phyloP scores from a whole-genome alignment of 139 green algal species.

The Chlamydomonas sp. region DNA sequence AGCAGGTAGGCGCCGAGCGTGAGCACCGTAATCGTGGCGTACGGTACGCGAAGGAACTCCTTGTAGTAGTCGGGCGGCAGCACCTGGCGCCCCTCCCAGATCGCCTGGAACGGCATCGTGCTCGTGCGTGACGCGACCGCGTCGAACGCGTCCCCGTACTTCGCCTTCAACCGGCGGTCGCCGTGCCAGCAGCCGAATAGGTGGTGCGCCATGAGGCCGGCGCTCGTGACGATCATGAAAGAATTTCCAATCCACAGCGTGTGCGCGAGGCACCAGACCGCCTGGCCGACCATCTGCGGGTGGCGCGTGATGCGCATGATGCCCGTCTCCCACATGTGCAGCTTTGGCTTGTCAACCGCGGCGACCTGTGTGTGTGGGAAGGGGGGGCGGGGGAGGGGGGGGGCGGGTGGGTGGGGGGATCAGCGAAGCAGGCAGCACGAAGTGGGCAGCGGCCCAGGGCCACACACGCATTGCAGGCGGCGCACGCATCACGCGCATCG shows the following conservation, averaged over 20 bases:
- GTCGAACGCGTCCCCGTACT: slow-evolving; percentile 85
- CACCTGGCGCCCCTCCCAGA: slow-evolving; percentile 82
- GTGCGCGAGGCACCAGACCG: slow-evolving; percentile 85
- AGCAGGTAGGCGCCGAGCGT: slow-evolving; percentile 82
- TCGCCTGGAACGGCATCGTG: slow-evolving; percentile 79
- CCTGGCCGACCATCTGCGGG: slow-evolving; percentile 73
- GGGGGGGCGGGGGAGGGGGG: too few relatives aligned
- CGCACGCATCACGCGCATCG: too few relatives aligned
- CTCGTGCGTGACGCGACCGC: slow-evolving; percentile 78
- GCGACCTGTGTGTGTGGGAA: slow-evolving; percentile 75
- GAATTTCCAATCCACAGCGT: slow-evolving; percentile 85
- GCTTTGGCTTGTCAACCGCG: slow-evolving; percentile 89
- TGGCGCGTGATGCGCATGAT: slow-evolving; percentile 90
- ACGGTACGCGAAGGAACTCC: slow-evolving; percentile 86
- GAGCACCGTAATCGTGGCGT: slow-evolving; percentile 67
- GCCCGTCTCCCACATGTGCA: slow-evolving; percentile 97
- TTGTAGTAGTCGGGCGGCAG: slow-evolving; percentile 89
- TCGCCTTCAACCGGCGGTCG: slow-evolving; percentile 72
- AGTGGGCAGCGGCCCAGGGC: too few relatives aligned
- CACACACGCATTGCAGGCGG: too few relatives aligned
- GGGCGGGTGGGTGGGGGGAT: too few relatives aligned
- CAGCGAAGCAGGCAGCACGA: not conserved
- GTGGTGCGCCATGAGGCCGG: slow-evolving; percentile 87
- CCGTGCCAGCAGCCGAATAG: slow-evolving; percentile 92
- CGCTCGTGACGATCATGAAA: slow-evolving; percentile 81